Evolutionary conservation across 352 stramenopile genomes (phyloP).

Genomic region (Globisporangium acanthophoron): DNA sequence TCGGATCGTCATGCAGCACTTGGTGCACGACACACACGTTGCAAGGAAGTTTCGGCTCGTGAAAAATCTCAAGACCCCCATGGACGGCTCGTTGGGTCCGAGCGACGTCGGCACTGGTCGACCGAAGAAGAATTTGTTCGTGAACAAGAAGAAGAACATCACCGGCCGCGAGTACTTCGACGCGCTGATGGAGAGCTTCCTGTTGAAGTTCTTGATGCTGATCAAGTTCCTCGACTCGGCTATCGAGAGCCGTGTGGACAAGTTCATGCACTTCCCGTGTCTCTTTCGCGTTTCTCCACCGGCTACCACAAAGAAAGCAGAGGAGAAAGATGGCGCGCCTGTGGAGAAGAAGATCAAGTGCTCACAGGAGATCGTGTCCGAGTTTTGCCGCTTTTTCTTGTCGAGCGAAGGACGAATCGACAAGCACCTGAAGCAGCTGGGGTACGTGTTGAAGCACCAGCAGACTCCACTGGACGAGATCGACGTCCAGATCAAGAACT

Average conservation of each 20-base stretch:
- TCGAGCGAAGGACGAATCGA: slow-evolving; percentile 93
- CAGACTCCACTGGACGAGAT: slow-evolving; percentile 95
- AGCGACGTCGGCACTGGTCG: slow-evolving; percentile 30
- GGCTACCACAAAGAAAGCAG: slow-evolving; percentile 4
- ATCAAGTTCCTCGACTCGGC: slow-evolving; percentile 91
- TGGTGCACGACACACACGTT: slow-evolving; percentile 59
- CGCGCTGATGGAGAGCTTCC: slow-evolving; percentile 82
- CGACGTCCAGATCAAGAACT: slow-evolving; percentile 88
- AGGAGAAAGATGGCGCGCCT: slow-evolving; percentile 12
- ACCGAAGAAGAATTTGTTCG: slow-evolving; percentile 18
- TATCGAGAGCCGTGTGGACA: slow-evolving; percentile 65
- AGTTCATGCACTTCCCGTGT: slow-evolving; percentile 80
- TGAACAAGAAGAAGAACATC: slow-evolving; percentile 63
- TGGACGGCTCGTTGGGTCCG: slow-evolving; percentile 43
- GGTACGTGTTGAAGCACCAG: slow-evolving; percentile 86
- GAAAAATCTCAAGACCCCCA: slow-evolving; percentile 60
- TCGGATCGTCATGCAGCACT: slow-evolving; percentile 58
- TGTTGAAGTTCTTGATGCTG: slow-evolving; percentile 90
- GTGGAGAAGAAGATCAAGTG: slow-evolving; percentile 75
- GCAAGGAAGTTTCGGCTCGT: slow-evolving; percentile 60
- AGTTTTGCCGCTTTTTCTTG: slow-evolving; percentile 92
- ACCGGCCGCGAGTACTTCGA: slow-evolving; percentile 76
- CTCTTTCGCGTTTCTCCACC: slow-evolving; percentile 74
- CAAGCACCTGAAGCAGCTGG: slow-evolving; percentile 87
- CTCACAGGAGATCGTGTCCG: slow-evolving; percentile 87